Evolutionary conservation across 495 filamentous ascomycete species (phyloP).

Genomic region (Hypoxylon subgilvum): DNA sequence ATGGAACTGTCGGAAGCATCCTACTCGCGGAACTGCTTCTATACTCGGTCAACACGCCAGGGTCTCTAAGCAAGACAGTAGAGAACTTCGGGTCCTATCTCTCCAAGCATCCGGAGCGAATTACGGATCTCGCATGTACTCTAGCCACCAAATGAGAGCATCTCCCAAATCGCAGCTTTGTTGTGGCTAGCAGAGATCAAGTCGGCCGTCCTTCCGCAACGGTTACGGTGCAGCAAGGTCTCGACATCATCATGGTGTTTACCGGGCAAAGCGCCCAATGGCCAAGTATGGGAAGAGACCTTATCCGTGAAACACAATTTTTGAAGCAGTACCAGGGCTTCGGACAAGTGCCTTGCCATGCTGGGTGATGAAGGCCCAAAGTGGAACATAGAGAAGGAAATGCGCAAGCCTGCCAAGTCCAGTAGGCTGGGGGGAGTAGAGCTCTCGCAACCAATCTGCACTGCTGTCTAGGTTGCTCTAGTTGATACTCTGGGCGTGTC

Average conservation of each 20-base stretch:
- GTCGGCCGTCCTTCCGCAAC: conserved; percentile 10
- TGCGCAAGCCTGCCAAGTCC: conserved; percentile 13
- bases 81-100: conserved; percentile 19
- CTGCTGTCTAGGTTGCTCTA: conserved; percentile 54
- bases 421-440: conserved; percentile 40
- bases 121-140: conserved; percentile 32
- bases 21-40: conserved; percentile 25
- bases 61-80: conserved; percentile 16
- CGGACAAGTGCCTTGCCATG: no score
- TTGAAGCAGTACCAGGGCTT: no score
- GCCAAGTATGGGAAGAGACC: conserved; percentile 38
- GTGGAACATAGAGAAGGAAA: conserved; percentile 25
- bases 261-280: conserved; percentile 43
- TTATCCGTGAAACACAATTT: no score
- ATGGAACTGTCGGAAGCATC: no score
- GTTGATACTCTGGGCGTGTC: conserved; percentile 56
- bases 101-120: conserved; percentile 8
- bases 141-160: conserved; percentile 28
- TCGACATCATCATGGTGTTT: conserved; percentile 28
- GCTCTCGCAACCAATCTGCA: conserved; percentile 51
- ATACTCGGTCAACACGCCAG: conserved; percentile 18
- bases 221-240: conserved; percentile 3
- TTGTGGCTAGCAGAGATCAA: conserved; percentile 18
- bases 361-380: neutral
- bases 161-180: conserved; percentile 27